Evolutionary conservation across 2,329 filamentous ascomycete genomes (phyloP).

Genomic region (Colletotrichum tanaceti): DNA sequence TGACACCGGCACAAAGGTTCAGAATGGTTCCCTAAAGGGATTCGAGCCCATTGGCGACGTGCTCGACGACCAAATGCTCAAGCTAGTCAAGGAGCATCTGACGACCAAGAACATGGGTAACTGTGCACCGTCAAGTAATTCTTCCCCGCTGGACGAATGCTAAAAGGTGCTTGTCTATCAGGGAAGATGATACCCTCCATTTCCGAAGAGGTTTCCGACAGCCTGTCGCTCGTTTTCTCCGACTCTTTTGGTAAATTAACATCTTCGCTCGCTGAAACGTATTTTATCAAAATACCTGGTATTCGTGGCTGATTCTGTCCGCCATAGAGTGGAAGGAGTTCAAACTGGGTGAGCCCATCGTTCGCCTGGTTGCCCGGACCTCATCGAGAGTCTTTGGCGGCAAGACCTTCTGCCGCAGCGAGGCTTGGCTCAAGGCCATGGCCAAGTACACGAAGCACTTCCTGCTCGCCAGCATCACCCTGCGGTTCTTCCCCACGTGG

Average conservation of each 20-base stretch:
- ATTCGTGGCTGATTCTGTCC: background rate
- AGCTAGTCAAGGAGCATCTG: background rate
- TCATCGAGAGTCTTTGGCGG: background rate
- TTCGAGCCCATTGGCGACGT: conserved; percentile 1
- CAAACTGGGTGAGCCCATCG: background rate
- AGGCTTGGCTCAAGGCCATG: background rate
- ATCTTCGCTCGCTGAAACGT: too few species aligned
- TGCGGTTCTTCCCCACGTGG: background rate
- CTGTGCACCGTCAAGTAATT: background rate
- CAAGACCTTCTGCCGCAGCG: background rate
- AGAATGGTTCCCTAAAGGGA: background rate
- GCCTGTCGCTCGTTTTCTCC: background rate
- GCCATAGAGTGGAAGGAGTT: background rate
- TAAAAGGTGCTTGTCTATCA: background rate
- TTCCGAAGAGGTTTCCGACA: background rate
- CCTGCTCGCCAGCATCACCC: background rate
- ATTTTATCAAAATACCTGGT: too few species aligned
- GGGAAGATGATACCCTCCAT: background rate
- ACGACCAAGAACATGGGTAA: conserved; percentile 7
- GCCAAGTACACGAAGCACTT: conserved; percentile 10
- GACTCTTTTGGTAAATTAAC: background rate
- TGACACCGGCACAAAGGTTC: background rate
- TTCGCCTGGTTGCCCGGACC: background rate
- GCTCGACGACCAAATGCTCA: background rate
- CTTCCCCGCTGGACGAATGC: background rate